Percentiles rank a stretch among this genome's conserved stretches.
Evolutionary conservation across 306 rosid genomes (phyloP).

Genomic region (Lathyrus tuberosus): DNA sequence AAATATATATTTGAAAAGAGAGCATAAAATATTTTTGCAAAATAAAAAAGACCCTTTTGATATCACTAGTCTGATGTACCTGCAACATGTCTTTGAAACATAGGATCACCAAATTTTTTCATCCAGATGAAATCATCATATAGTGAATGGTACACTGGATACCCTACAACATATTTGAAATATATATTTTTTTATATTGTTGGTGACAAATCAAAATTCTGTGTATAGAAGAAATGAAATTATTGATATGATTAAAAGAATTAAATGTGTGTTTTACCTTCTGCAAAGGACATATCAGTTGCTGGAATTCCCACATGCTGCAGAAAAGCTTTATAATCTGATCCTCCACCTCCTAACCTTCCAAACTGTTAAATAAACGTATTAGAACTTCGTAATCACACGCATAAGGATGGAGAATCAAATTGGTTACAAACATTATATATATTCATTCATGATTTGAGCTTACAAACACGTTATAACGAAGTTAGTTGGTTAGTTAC

Average conservation of each 20-base stretch:
- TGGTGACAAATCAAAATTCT: not conserved
- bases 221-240: too few species aligned
- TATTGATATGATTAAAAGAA: conserved; percentile 18
- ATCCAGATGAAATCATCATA: conserved; percentile 79
- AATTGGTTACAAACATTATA: too few species aligned
- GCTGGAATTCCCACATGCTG: conserved; percentile 83
- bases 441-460: too few species aligned
- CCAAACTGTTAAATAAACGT: conserved; percentile 49
- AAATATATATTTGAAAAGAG: too few species aligned
- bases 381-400: too few species aligned
- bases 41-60: too few species aligned
- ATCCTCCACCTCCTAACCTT: conserved; percentile 69
- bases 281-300: conserved; percentile 52
- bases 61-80: conserved; percentile 28
- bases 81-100: conserved; percentile 79
- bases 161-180: conserved; percentile 44
- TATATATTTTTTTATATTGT: not conserved
- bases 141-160: conserved; percentile 71
- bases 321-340: conserved; percentile 72
- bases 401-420: too few species aligned
- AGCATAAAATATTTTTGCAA: too few species aligned
- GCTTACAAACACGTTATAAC: too few species aligned
- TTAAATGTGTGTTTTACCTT: conserved; percentile 44
- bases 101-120: conserved; percentile 77
- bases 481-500: too few species aligned